These are phyloP conservation scores for Vickermania ingenoplastis DNA, from an alignment of 208 protist species.

Conservation along the genomic window DNA sequence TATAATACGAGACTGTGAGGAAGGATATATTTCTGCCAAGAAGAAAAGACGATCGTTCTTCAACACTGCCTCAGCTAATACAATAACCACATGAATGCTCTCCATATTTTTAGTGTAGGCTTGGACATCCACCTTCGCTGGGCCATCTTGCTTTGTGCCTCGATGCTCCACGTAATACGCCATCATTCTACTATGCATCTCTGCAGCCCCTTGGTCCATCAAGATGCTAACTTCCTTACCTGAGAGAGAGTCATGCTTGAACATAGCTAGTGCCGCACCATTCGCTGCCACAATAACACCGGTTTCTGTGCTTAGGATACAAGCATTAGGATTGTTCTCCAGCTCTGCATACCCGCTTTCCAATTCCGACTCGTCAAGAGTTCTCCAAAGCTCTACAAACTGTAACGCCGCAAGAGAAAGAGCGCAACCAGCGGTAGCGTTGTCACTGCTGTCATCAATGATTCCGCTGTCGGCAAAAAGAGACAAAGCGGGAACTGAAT, in stretches of 20 bases:
- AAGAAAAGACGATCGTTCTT: neutral
- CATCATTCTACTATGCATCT: slow-evolving; percentile 9
- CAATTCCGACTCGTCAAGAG: slow-evolving; percentile 1
- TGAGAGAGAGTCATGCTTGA: slow-evolving; percentile 4
- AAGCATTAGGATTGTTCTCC: neutral
- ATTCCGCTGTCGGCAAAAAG: slow-evolving; percentile 12
- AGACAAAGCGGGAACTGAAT: slow-evolving; percentile 15
- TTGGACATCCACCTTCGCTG: neutral
- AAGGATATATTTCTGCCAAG: neutral
- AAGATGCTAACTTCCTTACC: slow-evolving; percentile 8
- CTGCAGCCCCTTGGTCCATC: slow-evolving; percentile 8
- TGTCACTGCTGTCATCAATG: slow-evolving; percentile 4
- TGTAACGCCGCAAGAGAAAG: neutral
- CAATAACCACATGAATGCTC: slow-evolving; percentile 4
- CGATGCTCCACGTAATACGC: slow-evolving; percentile 11
- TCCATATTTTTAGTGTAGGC: slow-evolving; percentile 5
- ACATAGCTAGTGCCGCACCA: neutral
- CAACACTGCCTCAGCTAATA: neutral
- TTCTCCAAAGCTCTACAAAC: slow-evolving; percentile 6
- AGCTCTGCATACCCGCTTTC: neutral
- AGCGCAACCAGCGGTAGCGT: neutral
- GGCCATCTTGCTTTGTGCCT: neutral
- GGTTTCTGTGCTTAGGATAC: slow-evolving; percentile 2
- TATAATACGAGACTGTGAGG: neutral
- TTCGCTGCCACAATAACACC: slow-evolving; percentile 13